Evolutionary conservation across 495 filamentous ascomycete genomes (phyloP).

Genomic region (Xylaria cubensis): DNA sequence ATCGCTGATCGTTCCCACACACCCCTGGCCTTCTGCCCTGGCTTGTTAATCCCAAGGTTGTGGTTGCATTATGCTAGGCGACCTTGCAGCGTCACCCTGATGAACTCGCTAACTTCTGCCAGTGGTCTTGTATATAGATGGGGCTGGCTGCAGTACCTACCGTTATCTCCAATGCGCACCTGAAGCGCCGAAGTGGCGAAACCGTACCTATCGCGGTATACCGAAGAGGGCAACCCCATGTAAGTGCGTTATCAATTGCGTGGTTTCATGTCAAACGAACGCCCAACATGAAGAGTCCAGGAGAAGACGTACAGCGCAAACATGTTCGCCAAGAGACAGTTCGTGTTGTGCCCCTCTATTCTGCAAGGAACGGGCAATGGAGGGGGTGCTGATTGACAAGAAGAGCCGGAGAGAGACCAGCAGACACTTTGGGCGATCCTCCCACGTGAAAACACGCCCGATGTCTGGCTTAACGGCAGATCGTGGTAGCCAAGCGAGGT

Average conservation of each 20-base stretch:
- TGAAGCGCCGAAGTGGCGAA: constrained; percentile 4
- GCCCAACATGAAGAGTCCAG: background rate
- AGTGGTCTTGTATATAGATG: background rate
- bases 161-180: constrained; percentile 11
- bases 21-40: background rate
- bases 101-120: constrained; percentile 9
- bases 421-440: background rate
- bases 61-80: constrained; percentile 19
- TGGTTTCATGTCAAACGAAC: background rate
- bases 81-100: constrained; percentile 17
- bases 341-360: background rate
- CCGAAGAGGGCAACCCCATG: constrained; percentile 6
- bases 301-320: background rate
- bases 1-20: constrained; percentile 2
- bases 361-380: constrained; percentile 13
- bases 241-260: constrained; percentile 15
- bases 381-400: background rate
- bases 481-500: constrained; percentile 10
- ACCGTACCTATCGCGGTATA: background rate
- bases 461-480: background rate
- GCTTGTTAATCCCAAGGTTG: background rate
- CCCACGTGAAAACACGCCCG: constrained; percentile 3
- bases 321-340: constrained; percentile 13
- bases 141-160: constrained; percentile 6
- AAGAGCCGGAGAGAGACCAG: background rate